Conservation (phyloP, 208 protist genomes). For the Leishmania martiniquensis region DNA sequence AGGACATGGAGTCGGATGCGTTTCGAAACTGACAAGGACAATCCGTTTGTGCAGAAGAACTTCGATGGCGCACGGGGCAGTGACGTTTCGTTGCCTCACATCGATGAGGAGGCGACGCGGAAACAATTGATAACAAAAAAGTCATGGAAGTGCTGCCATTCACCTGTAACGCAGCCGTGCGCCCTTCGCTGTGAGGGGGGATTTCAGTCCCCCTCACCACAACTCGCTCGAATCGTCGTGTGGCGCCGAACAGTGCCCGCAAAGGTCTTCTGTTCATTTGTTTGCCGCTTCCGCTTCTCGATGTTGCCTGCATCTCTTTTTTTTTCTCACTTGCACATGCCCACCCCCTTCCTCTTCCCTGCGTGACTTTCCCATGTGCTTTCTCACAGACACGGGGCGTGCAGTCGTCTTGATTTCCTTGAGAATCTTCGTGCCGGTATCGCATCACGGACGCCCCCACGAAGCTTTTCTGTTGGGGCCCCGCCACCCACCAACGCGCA, state of each 20-base stretch:
- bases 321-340: not conserved
- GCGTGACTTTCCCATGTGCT: not conserved
- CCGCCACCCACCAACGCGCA: not conserved
- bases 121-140: too few species aligned
- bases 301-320: not conserved
- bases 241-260: too few species aligned
- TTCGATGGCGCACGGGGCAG: too few species aligned
- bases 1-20: not conserved
- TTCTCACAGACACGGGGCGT: not conserved
- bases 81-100: too few species aligned
- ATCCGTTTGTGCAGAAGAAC: too few species aligned
- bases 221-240: not conserved
- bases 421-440: not conserved
- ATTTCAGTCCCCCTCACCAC: too few species aligned
- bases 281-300: not conserved
- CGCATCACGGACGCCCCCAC: not conserved
- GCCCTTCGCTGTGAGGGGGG: not conserved
- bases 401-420: not conserved
- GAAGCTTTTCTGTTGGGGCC: too few species aligned
- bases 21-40: too few species aligned
- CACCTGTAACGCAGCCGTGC: not conserved
- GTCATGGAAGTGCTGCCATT: too few species aligned
- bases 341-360: not conserved
- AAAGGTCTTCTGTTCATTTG: conserved; percentile 4
- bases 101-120: too few species aligned